Base-by-base conservation (phyloP, 2,329 filamentous ascomycete species). In the Fonsecaea erecta region DNA sequence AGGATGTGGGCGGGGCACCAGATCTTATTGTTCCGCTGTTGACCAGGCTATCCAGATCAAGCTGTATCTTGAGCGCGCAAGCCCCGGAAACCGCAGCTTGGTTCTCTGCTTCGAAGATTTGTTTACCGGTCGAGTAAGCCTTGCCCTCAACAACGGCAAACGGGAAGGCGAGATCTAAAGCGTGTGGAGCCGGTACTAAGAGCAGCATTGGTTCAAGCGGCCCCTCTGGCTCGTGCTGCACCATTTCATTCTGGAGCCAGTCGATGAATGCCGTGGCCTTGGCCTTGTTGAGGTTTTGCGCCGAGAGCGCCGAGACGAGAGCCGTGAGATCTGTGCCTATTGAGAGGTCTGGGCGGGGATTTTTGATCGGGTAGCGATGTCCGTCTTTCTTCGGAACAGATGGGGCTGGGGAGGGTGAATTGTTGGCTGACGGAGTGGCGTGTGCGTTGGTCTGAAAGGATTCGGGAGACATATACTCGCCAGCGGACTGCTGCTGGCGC, bases 21-120 rank as follows among this genome's bases (percentile, higher is more conserved):
- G 40, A 28, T 51, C 9, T 28, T 3, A 21, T 28, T 18, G 35
- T 16, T 16, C 9, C n/a, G 30, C 52, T 18, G 16, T 35, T 30
- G 14, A 64, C 54, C 30, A 60, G 43, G 16, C 61, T 28, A 43
- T 60, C 43, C 7, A 64, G 56, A 34, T 28, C 16, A 21, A 35
- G 62, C 28, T 60, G 62, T 30, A 64, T 64, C 28, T 64, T 64
- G 18, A 53, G 34, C 46, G 21, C 43, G 46, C 35, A 64, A 30
- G 40, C 56, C 35, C 64, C 67, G 48, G 68, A 70, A 11, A 69
- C 64, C 18, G 55, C 61, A 55, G 68, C 67, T 63, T 70, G 67
- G 52, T 68, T 70, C 46, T 70, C 26, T 54, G 67, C 67, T 30
- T 68, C 68, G 53, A 66, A 69, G 18, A 68, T 53, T 35, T 57